These are phyloP conservation scores for Bipolaris gigantea DNA, from an alignment of 2,329 filamentous ascomycete genomes.

Conservation along the genomic window DNA sequence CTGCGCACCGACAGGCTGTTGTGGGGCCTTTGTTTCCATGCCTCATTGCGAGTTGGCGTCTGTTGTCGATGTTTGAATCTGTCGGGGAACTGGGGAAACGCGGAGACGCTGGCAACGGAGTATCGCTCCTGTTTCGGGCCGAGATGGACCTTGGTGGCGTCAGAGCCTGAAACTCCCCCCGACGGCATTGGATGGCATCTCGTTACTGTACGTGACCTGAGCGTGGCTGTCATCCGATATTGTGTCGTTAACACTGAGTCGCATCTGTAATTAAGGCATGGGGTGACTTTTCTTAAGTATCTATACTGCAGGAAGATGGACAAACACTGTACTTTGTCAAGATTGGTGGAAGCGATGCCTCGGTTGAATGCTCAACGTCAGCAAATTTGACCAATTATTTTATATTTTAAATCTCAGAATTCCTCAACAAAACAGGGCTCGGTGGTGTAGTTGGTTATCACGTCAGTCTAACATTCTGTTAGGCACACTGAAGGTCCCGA, in stretches of 20 bases:
- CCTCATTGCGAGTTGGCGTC: constrained; percentile 12
- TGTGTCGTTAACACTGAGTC: neutral
- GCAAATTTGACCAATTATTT: neutral
- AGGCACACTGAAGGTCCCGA: constrained; percentile 16
- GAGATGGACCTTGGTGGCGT: neutral
- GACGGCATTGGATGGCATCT: neutral
- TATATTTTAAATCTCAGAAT: neutral
- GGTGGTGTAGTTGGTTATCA: constrained; percentile 53
- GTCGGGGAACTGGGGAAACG: constrained; percentile 14
- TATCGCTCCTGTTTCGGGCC: constrained; percentile 10
- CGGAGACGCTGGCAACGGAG: constrained; percentile 12
- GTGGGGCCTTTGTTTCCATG: constrained; percentile 18
- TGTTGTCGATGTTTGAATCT: constrained; percentile 18
- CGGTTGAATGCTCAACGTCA: no score
- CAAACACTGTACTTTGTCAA: no score
- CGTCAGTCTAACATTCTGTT: constrained; percentile 48
- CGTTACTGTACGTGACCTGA: neutral
- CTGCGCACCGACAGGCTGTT: constrained; percentile 14
- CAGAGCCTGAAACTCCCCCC: neutral
- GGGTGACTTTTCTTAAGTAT: no score
- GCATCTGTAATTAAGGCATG: no score
- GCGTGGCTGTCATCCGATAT: no score
- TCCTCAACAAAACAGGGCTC: constrained; percentile 20
- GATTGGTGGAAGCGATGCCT: no score
- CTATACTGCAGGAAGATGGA: no score